Conservation (phyloP, 495 filamentous ascomycete species). For the Hypoxylon perforatum region DNA sequence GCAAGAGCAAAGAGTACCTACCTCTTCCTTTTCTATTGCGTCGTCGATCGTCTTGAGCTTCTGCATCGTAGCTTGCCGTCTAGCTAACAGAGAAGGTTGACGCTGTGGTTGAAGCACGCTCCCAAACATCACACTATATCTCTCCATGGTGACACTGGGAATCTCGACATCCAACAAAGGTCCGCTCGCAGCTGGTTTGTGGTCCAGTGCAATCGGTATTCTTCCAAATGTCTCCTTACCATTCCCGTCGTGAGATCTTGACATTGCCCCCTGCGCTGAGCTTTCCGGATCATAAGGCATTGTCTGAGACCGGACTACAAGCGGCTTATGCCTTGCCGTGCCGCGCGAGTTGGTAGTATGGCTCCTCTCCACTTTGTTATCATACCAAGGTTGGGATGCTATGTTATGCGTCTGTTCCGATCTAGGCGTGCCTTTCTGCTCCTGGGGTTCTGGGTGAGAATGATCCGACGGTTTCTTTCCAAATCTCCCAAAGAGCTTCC, state of each 20-base stretch:
- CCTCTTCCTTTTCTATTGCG: slow-evolving; percentile 49
- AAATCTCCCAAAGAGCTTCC: slow-evolving; percentile 64
- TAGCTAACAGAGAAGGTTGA: slow-evolving; percentile 65
- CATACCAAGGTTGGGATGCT: slow-evolving; percentile 10
- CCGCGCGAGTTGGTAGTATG: slow-evolving; percentile 49
- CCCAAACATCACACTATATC: slow-evolving; percentile 96
- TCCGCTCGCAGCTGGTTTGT: slow-evolving; percentile 15
- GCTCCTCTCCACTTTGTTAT: slow-evolving; percentile 45
- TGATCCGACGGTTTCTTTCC: slow-evolving; percentile 54
- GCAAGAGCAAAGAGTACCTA: slow-evolving; percentile 10
- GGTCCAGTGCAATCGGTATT: slow-evolving; percentile 31
- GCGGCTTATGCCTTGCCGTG: slow-evolving; percentile 51
- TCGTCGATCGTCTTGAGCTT: slow-evolving; percentile 67
- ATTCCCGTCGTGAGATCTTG: slow-evolving; percentile 10
- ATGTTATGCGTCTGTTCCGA: slow-evolving; percentile 18
- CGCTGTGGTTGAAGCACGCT: slow-evolving; percentile 69
- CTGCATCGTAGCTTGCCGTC: slow-evolving; percentile 76
- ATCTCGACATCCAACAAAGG: slow-evolving; percentile 79
- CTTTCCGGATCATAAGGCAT: slow-evolving; percentile 39
- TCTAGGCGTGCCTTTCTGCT: slow-evolving; percentile 21
- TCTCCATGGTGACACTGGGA: slow-evolving; percentile 80
- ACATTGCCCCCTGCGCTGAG: slow-evolving; percentile 18
- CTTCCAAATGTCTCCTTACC: slow-evolving; percentile 27
- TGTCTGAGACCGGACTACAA: slow-evolving; percentile 52
- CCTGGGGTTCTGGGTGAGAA: slow-evolving; percentile 24